phyloP scores from a whole-genome alignment of 176 grass and related monocot genomes.

The Paspalum vaginatum region DNA sequence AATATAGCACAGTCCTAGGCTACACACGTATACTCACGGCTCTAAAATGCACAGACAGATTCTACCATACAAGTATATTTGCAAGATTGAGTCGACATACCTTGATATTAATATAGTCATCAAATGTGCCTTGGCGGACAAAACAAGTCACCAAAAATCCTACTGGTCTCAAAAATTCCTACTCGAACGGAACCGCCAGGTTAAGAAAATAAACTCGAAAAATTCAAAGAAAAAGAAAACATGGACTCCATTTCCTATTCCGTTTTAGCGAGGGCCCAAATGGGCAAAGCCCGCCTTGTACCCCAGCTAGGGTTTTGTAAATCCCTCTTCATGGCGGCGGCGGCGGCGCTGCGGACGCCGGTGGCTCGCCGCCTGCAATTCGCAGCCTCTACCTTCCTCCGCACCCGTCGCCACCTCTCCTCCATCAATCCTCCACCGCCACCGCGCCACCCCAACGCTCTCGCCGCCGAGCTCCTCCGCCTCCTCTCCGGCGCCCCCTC shows the following conservation, averaged over 20 bases:
- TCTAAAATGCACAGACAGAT: too few species aligned
- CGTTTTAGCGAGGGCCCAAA: not conserved
- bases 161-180: too few species aligned
- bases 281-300: not conserved
- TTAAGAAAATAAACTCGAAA: not conserved
- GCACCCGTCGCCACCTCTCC: not conserved
- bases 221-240: not conserved
- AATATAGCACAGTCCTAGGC: too few species aligned
- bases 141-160: too few species aligned
- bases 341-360: conserved; percentile 36
- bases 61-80: too few species aligned
- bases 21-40: too few species aligned
- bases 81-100: too few species aligned
- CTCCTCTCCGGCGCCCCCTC: conserved; percentile 47
- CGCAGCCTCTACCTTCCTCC: not conserved
- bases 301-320: conserved; percentile 40
- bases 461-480: conserved; percentile 48
- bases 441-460: not conserved
- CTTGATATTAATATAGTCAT: too few species aligned
- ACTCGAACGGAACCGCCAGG: too few species aligned
- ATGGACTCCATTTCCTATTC: not conserved
- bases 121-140: too few species aligned
- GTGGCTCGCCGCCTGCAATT: conserved; percentile 10
- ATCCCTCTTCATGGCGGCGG: conserved; percentile 18
- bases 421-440: not conserved